Base-by-base conservation (phyloP, 495 filamentous ascomycete genomes). In the Penicillium verhagenii region DNA sequence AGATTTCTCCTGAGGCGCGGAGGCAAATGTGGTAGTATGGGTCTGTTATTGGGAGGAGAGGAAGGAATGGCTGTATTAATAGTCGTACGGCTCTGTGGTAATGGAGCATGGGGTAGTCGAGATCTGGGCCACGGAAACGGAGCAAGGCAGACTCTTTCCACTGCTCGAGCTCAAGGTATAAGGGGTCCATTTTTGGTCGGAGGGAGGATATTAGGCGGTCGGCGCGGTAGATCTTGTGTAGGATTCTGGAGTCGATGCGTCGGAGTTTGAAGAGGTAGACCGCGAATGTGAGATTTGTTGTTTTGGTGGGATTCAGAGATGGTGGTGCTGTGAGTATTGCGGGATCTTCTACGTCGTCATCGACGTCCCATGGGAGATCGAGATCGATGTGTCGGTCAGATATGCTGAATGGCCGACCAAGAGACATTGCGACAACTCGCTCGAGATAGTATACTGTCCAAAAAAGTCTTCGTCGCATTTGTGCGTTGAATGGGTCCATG, bases 361-460 rank as follows among this genome's bases (percentile, higher is more conserved):
- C 73, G 28, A 78, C 63, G 24, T 79, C 72, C 8, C 75, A 37
- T 7, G 80, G 79, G 8, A 82, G 62, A 10, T 76, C 70, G 5
- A 78, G 72, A 54, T 82, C 78, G 43, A 82, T 82, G 54, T 82
- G 72, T 47, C 78, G 69, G 52, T 82, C 78, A 19, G 76, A 72
- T 18, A 82, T 78, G 37, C 77, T 80, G 53, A 77, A 76, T 0
- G 79, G 79, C 10, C 79, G 70, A 5, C 78, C 79, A 11, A 80
- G 69, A 4, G 75, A 79, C 64, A 80, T 74, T 9, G 77, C 78
- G 23, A 80, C 74, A 0, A 76, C 72, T 43, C 78, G 50, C 54
- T 82, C 78, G 4, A 82, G 64, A 40, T 79, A 80, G 56, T 82
- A 82, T 0, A 80, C 77, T 0, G 73, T 79, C 78, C 78, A 82